Evolutionary conservation across 768 basidiomycete species (phyloP).

Genomic region (Boletus subcaerulescens): DNA sequence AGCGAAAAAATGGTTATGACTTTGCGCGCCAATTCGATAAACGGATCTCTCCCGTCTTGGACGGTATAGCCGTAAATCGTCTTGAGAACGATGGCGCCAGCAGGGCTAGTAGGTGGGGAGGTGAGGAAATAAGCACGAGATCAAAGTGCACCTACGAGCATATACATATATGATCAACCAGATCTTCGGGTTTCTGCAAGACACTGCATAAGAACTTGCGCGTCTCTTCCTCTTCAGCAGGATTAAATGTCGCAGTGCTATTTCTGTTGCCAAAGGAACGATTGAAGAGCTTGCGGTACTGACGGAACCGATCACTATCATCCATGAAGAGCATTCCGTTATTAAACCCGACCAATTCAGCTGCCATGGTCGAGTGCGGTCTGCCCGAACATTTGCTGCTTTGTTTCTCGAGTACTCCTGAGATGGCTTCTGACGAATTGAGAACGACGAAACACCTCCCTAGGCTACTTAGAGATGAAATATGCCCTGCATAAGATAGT

Average conservation of each 20-base stretch:
- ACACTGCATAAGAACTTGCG: slow-evolving; percentile 17
- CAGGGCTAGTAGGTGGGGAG: neutral
- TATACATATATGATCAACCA: slow-evolving; percentile 23
- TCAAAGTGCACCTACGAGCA: slow-evolving; percentile 14
- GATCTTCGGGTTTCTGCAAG: slow-evolving; percentile 9
- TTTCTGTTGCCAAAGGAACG: slow-evolving; percentile 11
- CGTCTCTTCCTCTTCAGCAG: slow-evolving; percentile 18
- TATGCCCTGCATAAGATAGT: slow-evolving; percentile 25
- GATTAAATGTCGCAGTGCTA: slow-evolving; percentile 7
- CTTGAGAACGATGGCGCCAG: slow-evolving; percentile 33
- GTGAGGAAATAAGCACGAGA: neutral
- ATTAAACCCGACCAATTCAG: slow-evolving; percentile 18
- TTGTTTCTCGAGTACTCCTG: slow-evolving; percentile 51
- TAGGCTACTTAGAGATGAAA: slow-evolving; percentile 30
- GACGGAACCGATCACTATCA: slow-evolving; percentile 8
- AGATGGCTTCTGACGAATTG: slow-evolving; percentile 43
- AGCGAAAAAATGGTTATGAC: slow-evolving; percentile 15
- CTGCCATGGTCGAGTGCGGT: slow-evolving; percentile 14
- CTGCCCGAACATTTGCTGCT: slow-evolving; percentile 47
- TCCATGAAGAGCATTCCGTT: slow-evolving; percentile 9
- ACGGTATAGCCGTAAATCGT: slow-evolving; percentile 41
- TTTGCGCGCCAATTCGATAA: slow-evolving; percentile 30
- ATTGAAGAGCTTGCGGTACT: slow-evolving; percentile 11
- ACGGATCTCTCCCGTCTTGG: slow-evolving; percentile 34
- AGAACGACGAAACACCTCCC: slow-evolving; percentile 49